A percentile compares a stretch with the other conserved stretches of the same genome.
Evolutionary conservation across 306 rosid species (phyloP).

Genomic region (Echinosophora koreensis): DNA sequence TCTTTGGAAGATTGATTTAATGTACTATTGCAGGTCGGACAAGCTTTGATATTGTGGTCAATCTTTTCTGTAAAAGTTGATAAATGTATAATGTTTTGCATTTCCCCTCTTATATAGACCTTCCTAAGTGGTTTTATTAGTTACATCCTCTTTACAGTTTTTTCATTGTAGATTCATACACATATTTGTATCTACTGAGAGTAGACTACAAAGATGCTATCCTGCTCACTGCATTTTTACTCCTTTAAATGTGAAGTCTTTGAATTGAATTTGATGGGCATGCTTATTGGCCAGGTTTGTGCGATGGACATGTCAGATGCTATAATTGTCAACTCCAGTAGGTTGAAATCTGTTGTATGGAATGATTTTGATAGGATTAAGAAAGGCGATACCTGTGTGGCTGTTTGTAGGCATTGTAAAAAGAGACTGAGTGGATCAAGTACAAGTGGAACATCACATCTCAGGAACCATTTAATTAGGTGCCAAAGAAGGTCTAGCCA

Average conservation of each 20-base stretch:
- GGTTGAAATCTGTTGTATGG: conserved; percentile 98
- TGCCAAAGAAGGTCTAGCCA: conserved; percentile 87
- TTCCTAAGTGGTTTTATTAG: not conserved
- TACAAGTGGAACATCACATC: conserved; percentile 98
- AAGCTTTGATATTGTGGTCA: no score
- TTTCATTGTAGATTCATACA: not conserved
- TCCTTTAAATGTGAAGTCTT: not conserved
- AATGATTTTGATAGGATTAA: conserved; percentile 97
- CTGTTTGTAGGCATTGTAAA: conserved; percentile 95
- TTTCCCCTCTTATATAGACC: not conserved
- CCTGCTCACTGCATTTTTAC: conserved; percentile 7
- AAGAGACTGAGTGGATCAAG: conserved; percentile 99
- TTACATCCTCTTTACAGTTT: not conserved
- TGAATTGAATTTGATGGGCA: conserved; percentile 39
- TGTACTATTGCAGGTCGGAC: no score
- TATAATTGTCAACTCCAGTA: conserved; percentile 80
- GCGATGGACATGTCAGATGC: conserved; percentile 96
- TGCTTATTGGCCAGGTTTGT: conserved; percentile 58
- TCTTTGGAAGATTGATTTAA: no score
- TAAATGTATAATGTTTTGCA: conserved; percentile 13
- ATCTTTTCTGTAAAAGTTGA: not conserved
- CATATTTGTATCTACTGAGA: not conserved
- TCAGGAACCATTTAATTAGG: conserved; percentile 94
- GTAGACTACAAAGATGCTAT: not conserved
- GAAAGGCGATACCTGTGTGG: conserved; percentile 89